These are phyloP conservation scores for Fraxinus platypoda DNA, from an alignment of 305 asterid species.

Conservation along the genomic window DNA sequence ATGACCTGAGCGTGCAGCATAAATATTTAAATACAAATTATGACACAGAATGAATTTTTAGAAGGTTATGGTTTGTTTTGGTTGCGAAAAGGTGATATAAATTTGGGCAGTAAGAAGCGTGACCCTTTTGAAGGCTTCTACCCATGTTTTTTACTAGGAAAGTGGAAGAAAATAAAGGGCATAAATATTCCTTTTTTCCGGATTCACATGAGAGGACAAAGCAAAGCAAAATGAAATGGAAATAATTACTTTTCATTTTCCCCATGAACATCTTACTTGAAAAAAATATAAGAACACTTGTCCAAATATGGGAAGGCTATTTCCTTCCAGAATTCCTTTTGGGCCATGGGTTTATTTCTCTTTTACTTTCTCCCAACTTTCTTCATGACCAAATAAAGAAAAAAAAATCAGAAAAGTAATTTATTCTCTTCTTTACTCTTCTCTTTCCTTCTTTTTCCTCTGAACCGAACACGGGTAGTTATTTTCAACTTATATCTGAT, in stretches of 20 bases:
- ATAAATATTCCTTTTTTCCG: not conserved
- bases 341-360: not conserved
- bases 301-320: not conserved
- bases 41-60: not conserved
- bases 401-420: not conserved
- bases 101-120: not conserved
- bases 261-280: not conserved
- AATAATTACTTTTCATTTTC: not conserved
- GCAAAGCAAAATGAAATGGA: not conserved
- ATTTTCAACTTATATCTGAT: not conserved
- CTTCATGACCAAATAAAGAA: not conserved
- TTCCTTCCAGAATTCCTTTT: not conserved
- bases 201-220: not conserved
- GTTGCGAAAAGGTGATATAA: not conserved
- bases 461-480: not conserved
- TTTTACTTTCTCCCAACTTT: not conserved
- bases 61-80: not conserved
- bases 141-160: not conserved
- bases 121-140: not conserved
- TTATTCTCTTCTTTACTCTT: not conserved
- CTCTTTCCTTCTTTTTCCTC: not conserved
- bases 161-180: not conserved
- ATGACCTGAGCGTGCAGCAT: conserved; percentile 55
- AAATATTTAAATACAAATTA: conserved; percentile 4
- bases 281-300: not conserved